phyloP scores from a whole-genome alignment of 179 eudicot species.

The Spinacia oleracea region DNA sequence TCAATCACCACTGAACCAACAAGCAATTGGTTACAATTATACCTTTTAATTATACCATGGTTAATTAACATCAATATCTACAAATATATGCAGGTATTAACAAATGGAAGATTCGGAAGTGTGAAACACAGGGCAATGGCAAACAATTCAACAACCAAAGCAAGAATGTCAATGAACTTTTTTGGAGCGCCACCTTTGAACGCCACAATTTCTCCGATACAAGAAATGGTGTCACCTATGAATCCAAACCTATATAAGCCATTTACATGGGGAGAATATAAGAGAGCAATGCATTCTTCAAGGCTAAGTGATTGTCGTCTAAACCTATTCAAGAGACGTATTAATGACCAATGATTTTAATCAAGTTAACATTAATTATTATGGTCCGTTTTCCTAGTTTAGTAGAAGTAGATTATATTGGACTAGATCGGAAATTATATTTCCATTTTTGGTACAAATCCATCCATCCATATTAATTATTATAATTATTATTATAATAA shows the following conservation, averaged over 20 bases:
- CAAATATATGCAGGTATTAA: slow-evolving; percentile 29
- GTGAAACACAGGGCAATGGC: slow-evolving; percentile 44
- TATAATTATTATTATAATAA: neutral
- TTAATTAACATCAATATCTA: too few species aligned
- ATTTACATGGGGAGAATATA: slow-evolving; percentile 50
- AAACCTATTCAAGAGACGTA: slow-evolving; percentile 37
- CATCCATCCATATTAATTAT: neutral
- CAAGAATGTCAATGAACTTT: slow-evolving; percentile 38
- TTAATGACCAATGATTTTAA: slow-evolving; percentile 3
- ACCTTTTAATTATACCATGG: too few species aligned
- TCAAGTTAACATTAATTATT: too few species aligned
- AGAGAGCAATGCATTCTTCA: slow-evolving; percentile 39
- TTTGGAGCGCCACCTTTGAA: slow-evolving; percentile 42
- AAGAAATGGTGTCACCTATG: slow-evolving; percentile 32
- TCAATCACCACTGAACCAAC: too few species aligned
- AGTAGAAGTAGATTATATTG: neutral
- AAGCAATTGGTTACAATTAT: too few species aligned
- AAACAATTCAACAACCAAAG: slow-evolving; percentile 23
- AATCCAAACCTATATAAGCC: slow-evolving; percentile 36
- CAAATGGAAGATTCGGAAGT: slow-evolving; percentile 45
- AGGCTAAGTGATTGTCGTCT: slow-evolving; percentile 45
- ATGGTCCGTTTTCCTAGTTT: slow-evolving; percentile 8
- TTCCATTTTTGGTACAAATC: slow-evolving; percentile 18
- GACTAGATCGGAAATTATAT: neutral
- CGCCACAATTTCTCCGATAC: slow-evolving; percentile 35